A percentile compares a stretch with the other conserved stretches of the same genome.
Evolutionary conservation across 768 basidiomycete species (phyloP).

Genomic region (Boletellus sp.): DNA sequence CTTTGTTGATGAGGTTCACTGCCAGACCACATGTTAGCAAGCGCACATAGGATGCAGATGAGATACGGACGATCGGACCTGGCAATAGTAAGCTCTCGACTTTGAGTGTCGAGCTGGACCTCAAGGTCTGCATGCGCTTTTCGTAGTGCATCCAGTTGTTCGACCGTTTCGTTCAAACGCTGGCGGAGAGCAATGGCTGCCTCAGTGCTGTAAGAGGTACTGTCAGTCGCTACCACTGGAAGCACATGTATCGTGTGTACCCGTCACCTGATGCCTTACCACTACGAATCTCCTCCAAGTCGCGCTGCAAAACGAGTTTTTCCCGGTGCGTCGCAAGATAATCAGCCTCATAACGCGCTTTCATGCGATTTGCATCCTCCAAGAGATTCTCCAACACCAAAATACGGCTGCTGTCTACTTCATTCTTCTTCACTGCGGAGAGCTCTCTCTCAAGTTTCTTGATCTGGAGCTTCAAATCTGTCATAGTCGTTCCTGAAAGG

Average conservation of each 20-base stretch:
- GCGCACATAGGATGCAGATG: neutral
- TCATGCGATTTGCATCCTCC: constrained; percentile 89
- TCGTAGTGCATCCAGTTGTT: constrained; percentile 68
- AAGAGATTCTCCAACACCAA: constrained; percentile 88
- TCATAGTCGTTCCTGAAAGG: constrained; percentile 80
- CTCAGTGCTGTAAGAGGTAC: constrained; percentile 53
- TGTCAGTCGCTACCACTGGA: constrained; percentile 1
- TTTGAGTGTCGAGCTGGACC: constrained; percentile 58
- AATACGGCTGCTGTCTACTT: constrained; percentile 70
- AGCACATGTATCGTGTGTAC: constrained; percentile 38
- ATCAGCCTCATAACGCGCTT: constrained; percentile 83
- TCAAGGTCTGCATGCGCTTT: constrained; percentile 69
- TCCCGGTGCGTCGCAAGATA: constrained; percentile 83
- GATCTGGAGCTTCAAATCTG: constrained; percentile 86
- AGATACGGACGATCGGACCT: constrained; percentile 73
- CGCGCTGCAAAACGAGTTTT: constrained; percentile 72
- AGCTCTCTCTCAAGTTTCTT: constrained; percentile 80
- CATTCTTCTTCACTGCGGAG: constrained; percentile 66
- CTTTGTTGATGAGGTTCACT: constrained; percentile 92
- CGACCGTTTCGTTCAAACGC: constrained; percentile 81
- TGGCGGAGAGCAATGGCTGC: constrained; percentile 86
- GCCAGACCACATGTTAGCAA: constrained; percentile 8
- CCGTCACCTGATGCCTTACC: constrained; percentile 83
- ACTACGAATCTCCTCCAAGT: constrained; percentile 84
- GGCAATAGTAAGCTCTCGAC: constrained; percentile 72